Percentiles rank a stretch among this genome's conserved stretches.
Conservation (phyloP, 148 eudicot genomes). For the Amaranthus cruentus region DNA sequence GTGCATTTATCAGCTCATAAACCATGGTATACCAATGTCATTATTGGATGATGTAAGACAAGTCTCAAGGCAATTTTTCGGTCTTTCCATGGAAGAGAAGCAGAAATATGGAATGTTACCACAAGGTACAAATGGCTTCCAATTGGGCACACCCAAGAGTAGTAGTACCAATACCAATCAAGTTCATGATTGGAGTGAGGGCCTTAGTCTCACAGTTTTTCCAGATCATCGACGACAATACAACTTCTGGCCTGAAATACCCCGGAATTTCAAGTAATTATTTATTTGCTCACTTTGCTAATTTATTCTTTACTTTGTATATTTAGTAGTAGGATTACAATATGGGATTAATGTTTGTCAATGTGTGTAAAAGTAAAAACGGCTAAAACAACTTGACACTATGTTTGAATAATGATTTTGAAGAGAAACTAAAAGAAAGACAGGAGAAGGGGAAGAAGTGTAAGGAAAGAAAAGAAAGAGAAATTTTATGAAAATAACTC, state of each 20-base stretch:
- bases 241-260: conserved; percentile 45
- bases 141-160: background rate
- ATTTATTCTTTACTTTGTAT: background rate
- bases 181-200: conserved; percentile 40
- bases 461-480: no score
- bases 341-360: no score
- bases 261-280: conserved; percentile 31
- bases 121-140: conserved; percentile 33
- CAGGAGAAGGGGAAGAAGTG: no score
- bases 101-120: conserved; percentile 22
- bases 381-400: no score
- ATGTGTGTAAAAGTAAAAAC: no score
- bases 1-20: conserved; percentile 26
- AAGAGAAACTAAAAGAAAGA: no score
- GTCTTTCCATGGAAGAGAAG: conserved; percentile 41
- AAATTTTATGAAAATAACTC: no score
- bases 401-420: no score
- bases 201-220: conserved; percentile 31
- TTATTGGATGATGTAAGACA: conserved; percentile 30
- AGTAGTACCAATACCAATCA: conserved; percentile 11
- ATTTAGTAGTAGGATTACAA: no score
- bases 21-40: conserved; percentile 46
- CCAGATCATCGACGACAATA: conserved; percentile 36
- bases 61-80: conserved; percentile 33
- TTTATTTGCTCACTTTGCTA: background rate